Base-by-base conservation (phyloP, 495 filamentous ascomycete genomes). In the Thermochaetoides thermophila region DNA sequence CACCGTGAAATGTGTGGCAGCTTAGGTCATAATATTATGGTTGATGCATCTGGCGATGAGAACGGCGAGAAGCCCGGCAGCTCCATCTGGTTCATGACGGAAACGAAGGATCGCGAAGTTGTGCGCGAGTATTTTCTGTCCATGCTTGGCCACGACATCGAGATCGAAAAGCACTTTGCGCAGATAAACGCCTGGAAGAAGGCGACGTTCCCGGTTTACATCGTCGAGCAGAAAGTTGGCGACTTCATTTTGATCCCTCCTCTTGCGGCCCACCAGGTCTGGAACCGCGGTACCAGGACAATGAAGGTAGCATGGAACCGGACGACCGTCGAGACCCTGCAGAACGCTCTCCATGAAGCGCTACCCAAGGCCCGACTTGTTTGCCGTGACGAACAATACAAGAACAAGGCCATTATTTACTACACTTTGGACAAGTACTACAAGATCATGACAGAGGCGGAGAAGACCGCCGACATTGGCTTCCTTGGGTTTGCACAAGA, bases 231-330 rank as follows among this genome's bases (percentile, higher is more conserved):
- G 50, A 78, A 64, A 32, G 70, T 76, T n/a, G 89, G 89, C 6
- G 89, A 97, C 50, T 87, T 95, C 49, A 85, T 97, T 31, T 68
- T 97, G 1, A 77, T 97, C 13, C 89, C 89, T n/a, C 85, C 89
- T 5, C 59, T 96, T 5, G 87, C 86, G n/a, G 84, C 87, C 0
- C 89, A 97, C 48, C 89, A 97, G 48, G 89, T 97, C 15, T 97
- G 89, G 89, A 97, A 97, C 47, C 74, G 89, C 29, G 89, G 89
- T 6, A 92, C 84, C 8, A 64, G 84, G 24, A 97, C 87, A 0
- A 81, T 94, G 69, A 97, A 97, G 53, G 84, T 86, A 15, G 89
- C 89, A 5, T 97, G 89, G 89, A 97, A 97, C 54, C 66, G 89
- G n/a, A 94, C 81, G 0, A 96, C 86, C 0, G 81, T 81, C 4